phyloP scores from a whole-genome alignment of 176 grass and related monocot species.

The Sorghum bicolor region Sorghum_bicolor_NCBIv3 NC_012872.2:69133501-69134000 shows the following conservation, averaged over 20 bases:
- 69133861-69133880: slow-evolving; percentile 1
- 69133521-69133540: slow-evolving; percentile 61
- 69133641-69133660: slow-evolving; percentile 41
- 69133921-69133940: background rate
- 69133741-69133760: slow-evolving; percentile 69
- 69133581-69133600: slow-evolving; percentile 57
- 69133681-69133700: slow-evolving; percentile 34
- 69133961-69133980: background rate
- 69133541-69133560: slow-evolving; percentile 81
- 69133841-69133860: slow-evolving; percentile 31
- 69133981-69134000: background rate
- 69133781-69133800: slow-evolving; percentile 5
- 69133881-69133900: background rate
- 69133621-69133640: slow-evolving; percentile 51
- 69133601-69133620: slow-evolving; percentile 63
- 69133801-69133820: background rate
- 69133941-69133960: background rate
- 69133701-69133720: slow-evolving; percentile 68
- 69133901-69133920: background rate
- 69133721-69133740: slow-evolving; percentile 55
- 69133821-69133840: slow-evolving; percentile 23
- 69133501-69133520: slow-evolving; percentile 34
- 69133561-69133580: slow-evolving; percentile 69
- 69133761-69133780: slow-evolving; percentile 24
- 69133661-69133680: slow-evolving; percentile 39